Percentiles rank a stretch among this genome's conserved stretches.
Conservation (phyloP, 352 stramenopile genomes). For the Globisporangium viniferum region DNA sequence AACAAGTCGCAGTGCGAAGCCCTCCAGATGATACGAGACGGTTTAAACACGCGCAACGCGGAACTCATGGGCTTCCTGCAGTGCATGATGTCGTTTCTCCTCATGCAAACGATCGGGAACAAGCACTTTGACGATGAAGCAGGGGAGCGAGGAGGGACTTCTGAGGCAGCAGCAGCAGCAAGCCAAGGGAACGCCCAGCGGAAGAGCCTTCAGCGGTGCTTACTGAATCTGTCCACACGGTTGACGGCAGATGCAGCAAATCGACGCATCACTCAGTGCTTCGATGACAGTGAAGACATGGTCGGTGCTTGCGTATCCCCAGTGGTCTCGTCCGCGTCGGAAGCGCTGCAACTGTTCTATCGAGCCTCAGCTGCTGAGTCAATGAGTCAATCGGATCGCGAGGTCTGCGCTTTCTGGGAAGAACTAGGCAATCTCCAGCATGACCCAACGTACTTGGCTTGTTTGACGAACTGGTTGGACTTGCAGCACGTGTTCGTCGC, state of each 20-base stretch:
- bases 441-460: constrained; percentile 15
- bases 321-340: constrained; percentile 4
- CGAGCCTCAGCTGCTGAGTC: not conserved
- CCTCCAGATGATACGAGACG: not conserved
- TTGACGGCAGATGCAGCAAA: not conserved
- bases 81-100: constrained; percentile 19
- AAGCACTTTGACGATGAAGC: not conserved
- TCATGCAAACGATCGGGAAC: constrained; percentile 11
- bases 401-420: constrained; percentile 17
- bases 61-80: constrained; percentile 6
- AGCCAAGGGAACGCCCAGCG: not conserved
- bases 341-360: constrained; percentile 5
- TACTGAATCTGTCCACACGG: constrained; percentile 1
- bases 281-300: not conserved
- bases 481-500: constrained; percentile 34
- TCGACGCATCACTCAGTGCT: no score
- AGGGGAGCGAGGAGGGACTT: not conserved
- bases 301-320: not conserved
- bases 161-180: not conserved
- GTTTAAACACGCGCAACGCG: not conserved
- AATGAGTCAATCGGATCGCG: not conserved
- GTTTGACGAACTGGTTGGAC: constrained; percentile 21
- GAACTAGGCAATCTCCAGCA: constrained; percentile 14
- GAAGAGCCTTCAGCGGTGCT: not conserved
- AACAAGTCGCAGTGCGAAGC: constrained; percentile 6